Conservation (phyloP, 305 asterid species). For the Coffea humblotiana region DNA sequence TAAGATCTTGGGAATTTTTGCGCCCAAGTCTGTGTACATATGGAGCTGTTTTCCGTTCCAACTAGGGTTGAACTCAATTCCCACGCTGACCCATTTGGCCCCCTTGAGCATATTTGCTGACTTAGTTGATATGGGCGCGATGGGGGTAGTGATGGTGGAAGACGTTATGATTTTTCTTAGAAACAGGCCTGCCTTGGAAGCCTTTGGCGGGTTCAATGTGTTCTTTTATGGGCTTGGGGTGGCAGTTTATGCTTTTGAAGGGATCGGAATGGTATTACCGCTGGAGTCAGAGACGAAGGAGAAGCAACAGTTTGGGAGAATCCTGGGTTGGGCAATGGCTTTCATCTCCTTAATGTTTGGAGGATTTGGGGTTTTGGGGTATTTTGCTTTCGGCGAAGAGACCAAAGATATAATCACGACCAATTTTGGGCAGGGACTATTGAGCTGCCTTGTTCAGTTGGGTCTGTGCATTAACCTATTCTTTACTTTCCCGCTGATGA, state of each 20-base stretch:
- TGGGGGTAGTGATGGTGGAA: constrained; percentile 45
- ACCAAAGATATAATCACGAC: constrained; percentile 38
- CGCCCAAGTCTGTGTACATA: constrained; percentile 27
- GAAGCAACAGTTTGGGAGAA: constrained; percentile 32
- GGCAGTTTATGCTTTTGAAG: constrained; percentile 44
- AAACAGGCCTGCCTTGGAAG: constrained; percentile 29
- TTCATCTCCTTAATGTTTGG: constrained; percentile 37
- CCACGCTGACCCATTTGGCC: constrained; percentile 40
- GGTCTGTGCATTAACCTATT: constrained; percentile 37
- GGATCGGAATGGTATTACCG: constrained; percentile 41
- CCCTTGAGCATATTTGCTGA: constrained; percentile 48
- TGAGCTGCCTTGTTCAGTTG: constrained; percentile 37
- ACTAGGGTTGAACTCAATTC: constrained; percentile 39
- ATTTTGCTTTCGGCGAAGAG: constrained; percentile 43
- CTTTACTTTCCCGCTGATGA: constrained; percentile 44
- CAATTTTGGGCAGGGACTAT: constrained; percentile 32
- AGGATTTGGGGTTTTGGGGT: constrained; percentile 38
- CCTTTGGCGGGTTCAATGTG: constrained; percentile 33
- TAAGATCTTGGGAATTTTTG: constrained; percentile 26
- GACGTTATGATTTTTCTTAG: constrained; percentile 32
- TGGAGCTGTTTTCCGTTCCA: constrained; percentile 46
- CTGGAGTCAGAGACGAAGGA: constrained; percentile 40
- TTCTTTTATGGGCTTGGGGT: constrained; percentile 43
- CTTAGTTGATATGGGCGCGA: constrained; percentile 39
- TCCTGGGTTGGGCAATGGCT: constrained; percentile 36